Conservation (phyloP, 352 stramenopile genomes). For the Phytophthora ohioensis region DNA sequence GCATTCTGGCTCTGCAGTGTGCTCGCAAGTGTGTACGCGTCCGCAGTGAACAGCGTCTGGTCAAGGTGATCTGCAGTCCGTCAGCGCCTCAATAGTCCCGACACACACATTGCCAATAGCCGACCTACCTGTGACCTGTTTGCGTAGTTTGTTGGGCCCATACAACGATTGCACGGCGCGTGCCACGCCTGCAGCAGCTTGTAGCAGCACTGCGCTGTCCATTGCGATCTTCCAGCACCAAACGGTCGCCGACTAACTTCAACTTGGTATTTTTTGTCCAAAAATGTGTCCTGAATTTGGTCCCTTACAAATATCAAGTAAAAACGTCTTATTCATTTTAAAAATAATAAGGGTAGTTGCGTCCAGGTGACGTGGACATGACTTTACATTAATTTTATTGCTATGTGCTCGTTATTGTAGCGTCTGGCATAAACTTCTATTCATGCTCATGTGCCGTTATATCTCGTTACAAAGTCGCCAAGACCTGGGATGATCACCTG, state of each 20-base stretch:
- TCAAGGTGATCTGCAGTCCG: conserved; percentile 23
- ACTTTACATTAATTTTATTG: neutral
- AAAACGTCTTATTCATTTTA: neutral
- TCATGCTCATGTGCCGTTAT: conserved; percentile 35
- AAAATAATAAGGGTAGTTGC: conserved; percentile 3
- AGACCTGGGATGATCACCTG: conserved; percentile 43
- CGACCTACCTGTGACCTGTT: conserved; percentile 32
- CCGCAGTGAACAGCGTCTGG: conserved; percentile 33
- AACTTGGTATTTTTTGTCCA: conserved; percentile 28
- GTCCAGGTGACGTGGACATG: conserved; percentile 12
- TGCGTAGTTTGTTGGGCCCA: conserved; percentile 37
- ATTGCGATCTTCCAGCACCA: conserved; percentile 17
- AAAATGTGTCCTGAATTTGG: neutral
- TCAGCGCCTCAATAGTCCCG: neutral
- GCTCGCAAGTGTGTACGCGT: conserved; percentile 33
- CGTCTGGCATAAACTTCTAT: neutral
- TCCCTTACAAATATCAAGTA: conserved; percentile 9
- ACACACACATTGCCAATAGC: neutral
- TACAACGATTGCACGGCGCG: conserved; percentile 36
- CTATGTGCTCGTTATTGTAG: neutral
- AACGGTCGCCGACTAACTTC: conserved; percentile 13
- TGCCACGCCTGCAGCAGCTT: conserved; percentile 27
- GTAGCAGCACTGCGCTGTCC: conserved; percentile 22
- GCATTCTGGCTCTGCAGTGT: conserved; percentile 37
- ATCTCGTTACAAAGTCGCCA: conserved; percentile 52